A percentile compares a stretch with the other conserved stretches of the same genome.
These are phyloP conservation scores for Ogataea nakhonphanomensis DNA, from an alignment of 805 yeast species.

Conservation along the genomic window DNA sequence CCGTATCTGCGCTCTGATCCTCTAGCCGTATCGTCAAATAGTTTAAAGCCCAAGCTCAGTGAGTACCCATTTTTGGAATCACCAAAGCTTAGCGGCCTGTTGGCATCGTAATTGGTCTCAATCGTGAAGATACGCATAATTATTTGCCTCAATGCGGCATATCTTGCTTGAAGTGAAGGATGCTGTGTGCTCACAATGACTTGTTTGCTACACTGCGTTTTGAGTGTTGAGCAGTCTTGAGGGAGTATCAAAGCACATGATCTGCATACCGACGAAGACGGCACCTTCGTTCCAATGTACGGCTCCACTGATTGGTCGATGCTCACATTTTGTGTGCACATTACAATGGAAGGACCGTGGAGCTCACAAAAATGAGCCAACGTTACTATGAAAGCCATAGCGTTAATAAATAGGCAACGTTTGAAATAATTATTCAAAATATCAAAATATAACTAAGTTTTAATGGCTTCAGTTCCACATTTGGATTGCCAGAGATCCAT, in stretches of 20 bases:
- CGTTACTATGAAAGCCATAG: constrained; percentile 44
- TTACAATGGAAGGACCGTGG: constrained; percentile 67
- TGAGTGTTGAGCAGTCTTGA: constrained; percentile 28
- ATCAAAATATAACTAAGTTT: neutral
- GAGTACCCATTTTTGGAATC: constrained; percentile 61
- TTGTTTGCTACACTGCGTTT: constrained; percentile 23
- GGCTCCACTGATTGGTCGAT: constrained; percentile 19
- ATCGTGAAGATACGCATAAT: constrained; percentile 64
- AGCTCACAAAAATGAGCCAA: constrained; percentile 76
- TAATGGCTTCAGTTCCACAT: constrained; percentile 23
- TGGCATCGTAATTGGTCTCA: constrained; percentile 57
- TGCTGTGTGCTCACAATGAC: constrained; percentile 56
- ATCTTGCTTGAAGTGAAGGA: constrained; percentile 50
- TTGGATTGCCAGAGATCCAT: constrained; percentile 8
- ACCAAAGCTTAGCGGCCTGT: constrained; percentile 61
- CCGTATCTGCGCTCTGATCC: constrained; percentile 72
- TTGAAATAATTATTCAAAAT: neutral
- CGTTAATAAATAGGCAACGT: constrained; percentile 1
- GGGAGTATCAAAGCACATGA: constrained; percentile 61
- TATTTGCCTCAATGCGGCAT: constrained; percentile 53
- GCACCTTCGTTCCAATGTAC: constrained; percentile 40
- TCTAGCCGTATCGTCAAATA: constrained; percentile 62
- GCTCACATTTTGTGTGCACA: constrained; percentile 52
- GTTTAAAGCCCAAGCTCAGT: constrained; percentile 55
- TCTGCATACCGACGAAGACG: constrained; percentile 41